Conservation (phyloP, 192 early-diverging fungal genomes). For the Coemansia sp. region DNA sequence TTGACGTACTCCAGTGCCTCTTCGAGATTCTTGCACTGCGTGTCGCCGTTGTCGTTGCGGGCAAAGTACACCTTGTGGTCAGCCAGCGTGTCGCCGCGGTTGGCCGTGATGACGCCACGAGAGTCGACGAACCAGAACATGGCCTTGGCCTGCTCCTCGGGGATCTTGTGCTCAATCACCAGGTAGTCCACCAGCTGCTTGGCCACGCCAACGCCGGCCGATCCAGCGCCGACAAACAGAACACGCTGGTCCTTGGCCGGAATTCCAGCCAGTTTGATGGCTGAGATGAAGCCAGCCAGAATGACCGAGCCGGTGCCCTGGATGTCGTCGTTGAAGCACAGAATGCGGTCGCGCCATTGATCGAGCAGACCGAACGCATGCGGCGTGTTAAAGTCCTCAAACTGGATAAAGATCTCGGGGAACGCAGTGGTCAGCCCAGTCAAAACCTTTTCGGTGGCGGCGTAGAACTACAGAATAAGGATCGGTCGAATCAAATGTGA, state of each 20-base stretch:
- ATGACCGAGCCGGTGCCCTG: constrained; percentile 82
- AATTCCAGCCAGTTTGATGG: constrained; percentile 67
- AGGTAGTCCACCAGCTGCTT: constrained; percentile 86
- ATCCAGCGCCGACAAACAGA: constrained; percentile 93
- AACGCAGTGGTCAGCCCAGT: constrained; percentile 65
- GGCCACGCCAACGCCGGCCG: constrained; percentile 93
- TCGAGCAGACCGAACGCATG: constrained; percentile 86
- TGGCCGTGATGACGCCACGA: constrained; percentile 85
- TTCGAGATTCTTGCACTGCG: constrained; percentile 70
- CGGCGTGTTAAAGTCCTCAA: constrained; percentile 94
- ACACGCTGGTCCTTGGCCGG: constrained; percentile 76
- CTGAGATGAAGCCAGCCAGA: constrained; percentile 89
- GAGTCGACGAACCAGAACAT: constrained; percentile 85
- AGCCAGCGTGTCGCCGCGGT: constrained; percentile 83
- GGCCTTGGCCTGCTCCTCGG: constrained; percentile 32
- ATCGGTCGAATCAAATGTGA: constrained; percentile 1
- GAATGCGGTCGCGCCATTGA: constrained; percentile 70
- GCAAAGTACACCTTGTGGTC: constrained; percentile 86
- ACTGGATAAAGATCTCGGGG: constrained; percentile 87
- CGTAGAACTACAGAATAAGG: constrained; percentile 62
- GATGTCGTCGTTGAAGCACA: constrained; percentile 89
- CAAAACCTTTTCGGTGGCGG: constrained; percentile 81
- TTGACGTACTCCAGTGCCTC: constrained; percentile 83
- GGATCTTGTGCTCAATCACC: constrained; percentile 67
- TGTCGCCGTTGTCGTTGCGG: constrained; percentile 77